Percentiles rank a stretch among this genome's conserved stretches.
phyloP scores from a whole-genome alignment of 1,284 basidiomycete genomes.

The Cystobasidiaceae sp. region DNA sequence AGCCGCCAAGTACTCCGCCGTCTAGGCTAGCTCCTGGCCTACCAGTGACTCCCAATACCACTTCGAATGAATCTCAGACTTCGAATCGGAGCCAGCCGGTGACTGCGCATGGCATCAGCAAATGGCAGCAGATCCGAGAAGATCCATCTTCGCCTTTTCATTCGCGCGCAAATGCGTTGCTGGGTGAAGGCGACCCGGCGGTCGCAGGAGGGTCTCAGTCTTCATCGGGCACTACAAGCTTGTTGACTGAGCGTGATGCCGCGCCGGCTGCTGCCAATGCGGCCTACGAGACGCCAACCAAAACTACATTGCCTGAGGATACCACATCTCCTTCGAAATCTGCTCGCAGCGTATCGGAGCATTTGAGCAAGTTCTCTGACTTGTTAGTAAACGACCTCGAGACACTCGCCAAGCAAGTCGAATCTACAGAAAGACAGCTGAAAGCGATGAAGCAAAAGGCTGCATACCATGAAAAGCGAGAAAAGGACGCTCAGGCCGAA shows the following conservation, averaged over 20 bases:
- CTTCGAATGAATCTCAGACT: too few relatives aligned
- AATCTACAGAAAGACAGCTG: constrained; percentile 12
- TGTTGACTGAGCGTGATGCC: constrained; percentile 2
- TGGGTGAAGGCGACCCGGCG: not conserved
- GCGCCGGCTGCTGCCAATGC: too few relatives aligned
- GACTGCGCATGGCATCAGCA: constrained; percentile 3
- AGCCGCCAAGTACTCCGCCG: constrained; percentile 2
- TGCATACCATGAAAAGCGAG: constrained; percentile 14
- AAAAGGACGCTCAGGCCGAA: constrained; percentile 2
- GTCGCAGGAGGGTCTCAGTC: constrained; percentile 3
- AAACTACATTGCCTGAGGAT: not conserved
- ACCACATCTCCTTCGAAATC: constrained; percentile 7
- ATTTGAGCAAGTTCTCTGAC: not conserved
- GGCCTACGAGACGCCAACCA: constrained; percentile 9
- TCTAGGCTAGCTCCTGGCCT: constrained; percentile 13
- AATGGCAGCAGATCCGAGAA: constrained; percentile 21
- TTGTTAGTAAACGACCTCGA: not conserved
- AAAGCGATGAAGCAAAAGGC: constrained; percentile 27
- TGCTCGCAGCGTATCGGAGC: not conserved
- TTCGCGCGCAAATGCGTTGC: constrained; percentile 16
- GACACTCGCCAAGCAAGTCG: constrained; percentile 2
- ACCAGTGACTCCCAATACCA: constrained; percentile 19
- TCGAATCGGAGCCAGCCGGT: not conserved
- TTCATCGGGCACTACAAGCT: constrained; percentile 1
- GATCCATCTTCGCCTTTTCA: constrained; percentile 22